Evolutionary conservation across 495 filamentous ascomycete species (phyloP).

Genomic region (Penicillium salamii): DNA sequence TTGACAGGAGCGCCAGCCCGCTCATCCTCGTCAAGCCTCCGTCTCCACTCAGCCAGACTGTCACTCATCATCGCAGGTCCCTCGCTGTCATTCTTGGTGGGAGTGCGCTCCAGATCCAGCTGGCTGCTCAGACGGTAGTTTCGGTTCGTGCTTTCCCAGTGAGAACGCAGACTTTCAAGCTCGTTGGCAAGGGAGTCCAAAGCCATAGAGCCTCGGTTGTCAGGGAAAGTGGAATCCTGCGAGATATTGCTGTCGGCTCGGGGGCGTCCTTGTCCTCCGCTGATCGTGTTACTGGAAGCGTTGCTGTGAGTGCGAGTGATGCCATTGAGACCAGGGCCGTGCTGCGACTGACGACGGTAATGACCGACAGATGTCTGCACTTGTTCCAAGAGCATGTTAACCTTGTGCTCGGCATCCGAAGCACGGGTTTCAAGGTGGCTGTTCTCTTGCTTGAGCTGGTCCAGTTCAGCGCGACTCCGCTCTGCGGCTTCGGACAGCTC

Average conservation of each 20-base stretch:
- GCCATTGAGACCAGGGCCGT: conserved; percentile 38
- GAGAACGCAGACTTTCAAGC: conserved; percentile 79
- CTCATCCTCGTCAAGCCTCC: conserved; percentile 66
- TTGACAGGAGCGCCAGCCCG: conserved; percentile 27
- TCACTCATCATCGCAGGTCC: conserved; percentile 54
- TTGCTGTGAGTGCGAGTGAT: conserved; percentile 45
- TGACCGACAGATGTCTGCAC: conserved; percentile 91
- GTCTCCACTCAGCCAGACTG: conserved; percentile 72
- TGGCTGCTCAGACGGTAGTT: conserved; percentile 82
- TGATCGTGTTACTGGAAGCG: conserved; percentile 41
- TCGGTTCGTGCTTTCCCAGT: conserved; percentile 95
- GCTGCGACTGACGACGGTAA: conserved; percentile 78
- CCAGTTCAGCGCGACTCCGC: conserved; percentile 65
- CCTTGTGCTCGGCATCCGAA: conserved; percentile 86
- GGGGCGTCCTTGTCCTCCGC: conserved; percentile 22
- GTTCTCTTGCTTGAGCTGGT: conserved; percentile 81
- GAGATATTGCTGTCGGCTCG: conserved; percentile 44
- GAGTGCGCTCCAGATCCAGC: conserved; percentile 78
- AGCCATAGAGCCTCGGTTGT: conserved; percentile 76
- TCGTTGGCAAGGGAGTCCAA: conserved; percentile 89
- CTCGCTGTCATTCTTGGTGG: conserved; percentile 50
- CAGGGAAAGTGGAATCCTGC: conserved; percentile 61
- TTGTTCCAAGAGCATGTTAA: conserved; percentile 88
- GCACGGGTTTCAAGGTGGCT: conserved; percentile 73
- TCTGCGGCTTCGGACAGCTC: conserved; percentile 55